Evolutionary conservation across 2,329 filamentous ascomycete species (phyloP), one percentile per base, ranked within the genome.

Genomic region (Lecanicillium sp.): DNA sequence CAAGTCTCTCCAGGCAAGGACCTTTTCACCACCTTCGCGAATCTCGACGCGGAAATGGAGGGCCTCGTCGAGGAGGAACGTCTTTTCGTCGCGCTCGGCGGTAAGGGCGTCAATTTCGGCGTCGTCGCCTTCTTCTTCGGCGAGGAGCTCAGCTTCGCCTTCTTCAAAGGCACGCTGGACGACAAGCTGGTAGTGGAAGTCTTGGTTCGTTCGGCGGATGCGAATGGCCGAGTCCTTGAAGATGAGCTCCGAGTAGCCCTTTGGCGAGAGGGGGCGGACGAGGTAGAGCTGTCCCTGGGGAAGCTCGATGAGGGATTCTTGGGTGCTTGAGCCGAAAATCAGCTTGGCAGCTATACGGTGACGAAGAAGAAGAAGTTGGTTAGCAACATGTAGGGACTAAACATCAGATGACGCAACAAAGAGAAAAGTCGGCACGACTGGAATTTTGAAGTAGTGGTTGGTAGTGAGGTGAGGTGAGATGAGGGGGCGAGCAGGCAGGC

Each of bases 161-260:
- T 98, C 92, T 57, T 98, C 92, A 70, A 94, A 98, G 43, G 90
- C 90, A 44, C 92, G 79, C 60, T 98, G 92, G 30, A 96, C 78
- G 29, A 96, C 90, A 11, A 98, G 85, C 60, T 98, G 92, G 59
- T 96, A 98, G 55, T 98, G 89, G 55, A 85, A 95, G 38, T 96
- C 88, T 59, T 95, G 89, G 15, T 85, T 89, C 13, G 92, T 96
- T 47, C 86, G 80, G 48, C 94, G 83, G 55, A 98, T 94, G 46
- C 83, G 87, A 38, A 90, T 87, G 33, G 87, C 85, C 29, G 88
- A 84, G 78, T 98, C 92, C 63, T 92, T 95, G 73, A 95, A 98
- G 63, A 98, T 94, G 57, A 96, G 87, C 63, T 98, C 92, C 2
- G 90, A 95, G 60, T 95, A 96, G 48, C 92, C 92, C 62, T 98